Evolutionary conservation across 495 filamentous ascomycete species (phyloP), one percentile per base, ranked within the genome.

Genomic region (Friedmanniomyces simplex): DNA sequence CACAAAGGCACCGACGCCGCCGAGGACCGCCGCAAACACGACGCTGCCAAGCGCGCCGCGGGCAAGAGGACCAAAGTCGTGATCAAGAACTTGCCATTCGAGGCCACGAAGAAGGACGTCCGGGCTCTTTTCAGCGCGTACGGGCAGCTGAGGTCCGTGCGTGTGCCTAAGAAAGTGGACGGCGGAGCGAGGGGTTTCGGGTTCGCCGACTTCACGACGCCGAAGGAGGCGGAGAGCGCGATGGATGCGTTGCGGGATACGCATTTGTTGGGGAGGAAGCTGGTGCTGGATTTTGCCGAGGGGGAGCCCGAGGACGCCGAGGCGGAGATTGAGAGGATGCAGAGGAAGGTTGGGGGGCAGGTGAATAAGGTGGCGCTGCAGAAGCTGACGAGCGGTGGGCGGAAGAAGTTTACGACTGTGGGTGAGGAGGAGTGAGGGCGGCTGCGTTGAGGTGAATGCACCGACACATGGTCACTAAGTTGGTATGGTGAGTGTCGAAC

Each of bases 51-150:
- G 76, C 89, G 87, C 68, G 67, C 79, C 16, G 80, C 83, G 2
- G 79, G 78, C 24, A 80, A 81, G 63, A 78, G 81, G 52, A 96
- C 90, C 32, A 96, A 97, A 76, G 83, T 99, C 64, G 86, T 97
- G 70, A 88, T 98, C 76, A 97, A 97, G 77, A 99, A 99, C 75
- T 72, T 99, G 67, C 93, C 93, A 8, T 99, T 99, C 74, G 87
- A 97, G 72, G 85, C 86, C 11, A 86, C 82, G 42, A 96, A 95
- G 77, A 90, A 93, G 68, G 94, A 99, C 63, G 76, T 99, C 30
- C 80, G 86, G 41, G 75, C 83, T 16, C 76, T 99, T 11, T 88
- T 99, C 69, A 82, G 86, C 46, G 77, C 86, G 18, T 99, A 96
- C 68, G 93, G 94, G 20, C 86, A 94, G 64, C 79, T 99, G 53